These are phyloP conservation scores for Tremella fuciformis DNA, from an alignment of 768 basidiomycete species.

Conservation along the genomic window DNA sequence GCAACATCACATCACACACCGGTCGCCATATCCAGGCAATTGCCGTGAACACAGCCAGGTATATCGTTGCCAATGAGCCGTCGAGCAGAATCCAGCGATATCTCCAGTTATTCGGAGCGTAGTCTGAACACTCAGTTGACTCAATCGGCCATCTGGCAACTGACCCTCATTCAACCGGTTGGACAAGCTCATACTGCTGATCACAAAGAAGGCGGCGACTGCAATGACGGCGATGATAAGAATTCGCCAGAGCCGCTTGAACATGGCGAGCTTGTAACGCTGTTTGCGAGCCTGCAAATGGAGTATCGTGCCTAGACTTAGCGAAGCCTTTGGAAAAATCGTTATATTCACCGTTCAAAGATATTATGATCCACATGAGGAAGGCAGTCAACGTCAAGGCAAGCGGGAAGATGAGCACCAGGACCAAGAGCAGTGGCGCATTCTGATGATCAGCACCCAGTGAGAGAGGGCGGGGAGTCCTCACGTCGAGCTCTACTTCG, in stretches of 20 bases:
- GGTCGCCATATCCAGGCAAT: conserved; percentile 94
- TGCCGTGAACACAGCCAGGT: conserved; percentile 71
- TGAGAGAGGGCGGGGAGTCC: not conserved
- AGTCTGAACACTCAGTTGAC: conserved; percentile 59
- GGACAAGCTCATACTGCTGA: conserved; percentile 86
- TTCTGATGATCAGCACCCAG: conserved; percentile 44
- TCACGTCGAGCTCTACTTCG: conserved; percentile 77
- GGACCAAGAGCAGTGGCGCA: conserved; percentile 74
- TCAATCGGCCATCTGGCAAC: not conserved
- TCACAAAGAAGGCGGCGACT: conserved; percentile 83
- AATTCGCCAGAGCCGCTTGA: conserved; percentile 77
- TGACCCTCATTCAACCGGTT: conserved; percentile 84
- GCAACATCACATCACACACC: conserved; percentile 25
- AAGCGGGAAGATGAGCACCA: conserved; percentile 89
- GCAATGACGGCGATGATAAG: conserved; percentile 76
- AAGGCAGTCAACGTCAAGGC: conserved; percentile 94
- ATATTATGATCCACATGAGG: conserved; percentile 91
- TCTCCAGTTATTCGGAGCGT: conserved; percentile 84
- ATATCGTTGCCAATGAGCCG: conserved; percentile 87
- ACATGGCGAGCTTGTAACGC: conserved; percentile 82
- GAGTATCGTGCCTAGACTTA: conserved; percentile 69
- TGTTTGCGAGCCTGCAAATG: conserved; percentile 84
- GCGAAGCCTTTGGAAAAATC: not conserved
- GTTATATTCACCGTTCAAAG: conserved; percentile 65
- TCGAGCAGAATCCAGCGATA: conserved; percentile 95